These are phyloP conservation scores for Cladophialophora exuberans DNA, from an alignment of 2,329 filamentous ascomycete genomes.

Conservation along the genomic window DNA sequence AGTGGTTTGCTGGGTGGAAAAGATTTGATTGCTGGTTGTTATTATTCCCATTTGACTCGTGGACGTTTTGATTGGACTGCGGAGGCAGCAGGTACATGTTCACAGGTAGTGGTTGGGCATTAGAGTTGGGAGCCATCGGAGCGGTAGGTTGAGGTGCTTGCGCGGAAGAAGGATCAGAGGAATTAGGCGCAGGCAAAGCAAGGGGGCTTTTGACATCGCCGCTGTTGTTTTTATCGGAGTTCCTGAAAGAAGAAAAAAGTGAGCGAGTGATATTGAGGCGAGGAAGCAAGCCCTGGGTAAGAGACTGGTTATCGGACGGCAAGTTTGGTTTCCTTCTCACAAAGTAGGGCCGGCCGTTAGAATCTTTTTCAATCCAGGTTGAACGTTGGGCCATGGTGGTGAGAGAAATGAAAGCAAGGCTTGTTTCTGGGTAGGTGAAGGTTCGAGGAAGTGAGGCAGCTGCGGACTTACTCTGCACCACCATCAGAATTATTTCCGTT, in stretches of 20 bases:
- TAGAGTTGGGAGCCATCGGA: constrained; percentile 23
- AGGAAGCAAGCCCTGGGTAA: constrained; percentile 18
- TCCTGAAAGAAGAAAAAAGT: constrained; percentile 26
- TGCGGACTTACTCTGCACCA: constrained; percentile 25
- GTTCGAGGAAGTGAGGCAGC: constrained; percentile 5
- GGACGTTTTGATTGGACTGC: constrained; percentile 11
- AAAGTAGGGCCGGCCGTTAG: constrained; percentile 29
- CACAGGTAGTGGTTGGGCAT: constrained; percentile 21
- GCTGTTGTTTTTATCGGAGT: constrained; percentile 18
- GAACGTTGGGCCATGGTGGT: constrained; percentile 14
- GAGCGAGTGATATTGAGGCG: constrained; percentile 19
- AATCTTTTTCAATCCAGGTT: constrained; percentile 30
- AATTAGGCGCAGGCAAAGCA: constrained; percentile 15
- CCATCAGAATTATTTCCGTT: constrained; percentile 6
- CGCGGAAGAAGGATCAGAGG: constrained; percentile 1
- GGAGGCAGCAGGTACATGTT: constrained; percentile 21
- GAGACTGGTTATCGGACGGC: constrained; percentile 6
- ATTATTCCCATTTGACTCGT: background rate
- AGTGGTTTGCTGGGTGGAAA: constrained; percentile 8
- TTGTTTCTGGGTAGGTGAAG: constrained; percentile 3
- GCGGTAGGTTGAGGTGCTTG: constrained; percentile 11
- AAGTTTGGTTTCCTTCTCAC: constrained; percentile 27
- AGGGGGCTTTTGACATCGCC: background rate
- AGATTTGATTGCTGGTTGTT: constrained; percentile 6
- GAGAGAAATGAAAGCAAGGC: background rate